A percentile compares a stretch with the other conserved stretches of the same genome.
Conservation (phyloP, 2,329 filamentous ascomycete genomes). For the Venturia aucupariae region DNA sequence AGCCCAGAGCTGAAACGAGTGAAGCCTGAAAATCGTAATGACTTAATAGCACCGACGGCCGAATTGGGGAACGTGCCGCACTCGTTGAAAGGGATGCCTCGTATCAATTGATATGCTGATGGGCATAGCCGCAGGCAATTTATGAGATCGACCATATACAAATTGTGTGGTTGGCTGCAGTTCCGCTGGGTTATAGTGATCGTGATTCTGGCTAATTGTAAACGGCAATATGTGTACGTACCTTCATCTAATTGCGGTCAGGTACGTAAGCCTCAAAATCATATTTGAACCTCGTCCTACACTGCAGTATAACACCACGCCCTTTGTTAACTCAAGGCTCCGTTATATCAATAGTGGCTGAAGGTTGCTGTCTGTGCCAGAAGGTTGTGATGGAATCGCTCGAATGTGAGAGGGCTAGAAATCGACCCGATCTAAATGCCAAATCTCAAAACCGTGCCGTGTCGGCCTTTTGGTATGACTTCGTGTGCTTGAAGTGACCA, state of each 20-base stretch:
- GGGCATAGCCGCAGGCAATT: background rate
- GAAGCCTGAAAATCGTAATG: background rate
- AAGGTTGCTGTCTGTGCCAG: background rate
- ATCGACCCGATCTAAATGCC: background rate
- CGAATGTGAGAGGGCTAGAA: background rate
- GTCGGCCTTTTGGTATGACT: background rate
- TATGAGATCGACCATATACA: background rate
- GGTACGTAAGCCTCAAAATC: background rate
- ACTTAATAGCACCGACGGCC: background rate
- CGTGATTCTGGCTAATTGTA: background rate
- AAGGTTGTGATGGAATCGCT: background rate
- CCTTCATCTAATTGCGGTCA: background rate
- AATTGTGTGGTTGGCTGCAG: background rate
- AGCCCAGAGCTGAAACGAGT: conserved; percentile 4
- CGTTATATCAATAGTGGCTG: no score
- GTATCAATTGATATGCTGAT: no score
- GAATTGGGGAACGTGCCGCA: background rate
- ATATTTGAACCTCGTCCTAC: background rate
- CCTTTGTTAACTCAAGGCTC: no score
- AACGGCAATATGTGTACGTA: background rate
- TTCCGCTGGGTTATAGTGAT: background rate
- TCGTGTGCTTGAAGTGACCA: no score
- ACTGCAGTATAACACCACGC: no score
- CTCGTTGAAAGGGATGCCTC: background rate
- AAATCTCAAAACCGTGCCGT: background rate